phyloP scores from a whole-genome alignment of 1,284 basidiomycete genomes.

The Moesziomyces antarcticus region DNA sequence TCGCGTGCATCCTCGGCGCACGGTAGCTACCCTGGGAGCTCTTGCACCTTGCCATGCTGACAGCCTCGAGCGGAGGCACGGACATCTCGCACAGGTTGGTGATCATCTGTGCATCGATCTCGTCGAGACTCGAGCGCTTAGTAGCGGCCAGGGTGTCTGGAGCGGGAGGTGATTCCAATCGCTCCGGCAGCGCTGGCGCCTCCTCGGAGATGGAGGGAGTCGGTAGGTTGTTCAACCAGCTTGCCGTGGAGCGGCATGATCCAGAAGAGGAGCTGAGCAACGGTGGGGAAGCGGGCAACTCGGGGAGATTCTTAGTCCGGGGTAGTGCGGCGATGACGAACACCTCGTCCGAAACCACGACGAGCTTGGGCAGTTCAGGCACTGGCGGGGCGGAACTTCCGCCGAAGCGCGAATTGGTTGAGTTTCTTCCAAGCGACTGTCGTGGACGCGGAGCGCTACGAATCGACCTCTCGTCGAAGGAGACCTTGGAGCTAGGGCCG shows the following conservation, averaged over 20 bases:
- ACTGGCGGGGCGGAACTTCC: conserved; percentile 12
- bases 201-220: not conserved
- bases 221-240: conserved; percentile 18
- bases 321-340: conserved; percentile 18
- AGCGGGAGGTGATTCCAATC: not conserved
- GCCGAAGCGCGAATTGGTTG: not conserved
- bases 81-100: conserved; percentile 24
- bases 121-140: conserved; percentile 31
- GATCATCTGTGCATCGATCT: conserved; percentile 32
- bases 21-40: conserved; percentile 1
- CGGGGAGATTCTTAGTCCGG: not conserved
- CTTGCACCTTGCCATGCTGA: not conserved
- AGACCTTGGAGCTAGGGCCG: conserved; percentile 1
- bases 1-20: not conserved
- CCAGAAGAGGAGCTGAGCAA: not conserved
- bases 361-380: conserved; percentile 11
- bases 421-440: not conserved
- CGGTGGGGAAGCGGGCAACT: conserved; percentile 1
- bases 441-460: conserved; percentile 1
- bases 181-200: not conserved
- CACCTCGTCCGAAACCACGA: conserved; percentile 24
- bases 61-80: not conserved
- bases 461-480: not conserved
- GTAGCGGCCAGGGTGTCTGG: not conserved
- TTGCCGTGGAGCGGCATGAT: conserved; percentile 7